Conservation (phyloP, 164 flowering plant species). For the Vitis cinerea region DNA sequence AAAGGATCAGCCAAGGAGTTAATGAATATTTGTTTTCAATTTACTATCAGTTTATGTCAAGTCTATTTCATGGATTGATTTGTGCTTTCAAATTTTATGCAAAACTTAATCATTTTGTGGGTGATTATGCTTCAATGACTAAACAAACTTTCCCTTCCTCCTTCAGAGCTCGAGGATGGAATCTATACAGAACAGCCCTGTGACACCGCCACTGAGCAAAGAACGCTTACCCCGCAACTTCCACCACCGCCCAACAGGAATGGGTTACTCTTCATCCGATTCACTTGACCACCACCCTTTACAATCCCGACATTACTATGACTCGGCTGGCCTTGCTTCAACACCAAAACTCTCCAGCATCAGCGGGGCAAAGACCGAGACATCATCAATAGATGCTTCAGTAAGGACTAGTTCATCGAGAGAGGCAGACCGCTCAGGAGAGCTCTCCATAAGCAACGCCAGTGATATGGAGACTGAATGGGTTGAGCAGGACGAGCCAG, state of each 20-base stretch:
- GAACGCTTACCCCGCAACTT: conserved; percentile 67
- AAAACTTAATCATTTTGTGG: too few species aligned
- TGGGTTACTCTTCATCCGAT: conserved; percentile 79
- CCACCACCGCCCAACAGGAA: conserved; percentile 51
- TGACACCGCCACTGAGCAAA: conserved; percentile 76
- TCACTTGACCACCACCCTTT: conserved; percentile 71
- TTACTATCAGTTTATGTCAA: too few species aligned
- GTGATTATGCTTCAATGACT: background rate
- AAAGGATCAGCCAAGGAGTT: too few species aligned
- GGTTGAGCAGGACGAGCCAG: conserved; percentile 81
- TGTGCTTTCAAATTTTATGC: too few species aligned
- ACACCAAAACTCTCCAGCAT: conserved; percentile 87
- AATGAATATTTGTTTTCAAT: too few species aligned
- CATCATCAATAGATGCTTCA: conserved; percentile 80
- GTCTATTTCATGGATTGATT: too few species aligned
- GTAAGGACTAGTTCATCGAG: conserved; percentile 74
- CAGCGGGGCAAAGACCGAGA: conserved; percentile 75
- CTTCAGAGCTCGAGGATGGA: conserved; percentile 68
- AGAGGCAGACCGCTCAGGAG: conserved; percentile 82
- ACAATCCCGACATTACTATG: conserved; percentile 45
- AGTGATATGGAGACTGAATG: conserved; percentile 85
- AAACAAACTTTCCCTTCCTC: background rate
- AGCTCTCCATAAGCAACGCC: conserved; percentile 85
- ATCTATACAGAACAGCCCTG: conserved; percentile 70
- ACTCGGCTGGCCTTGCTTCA: conserved; percentile 55